These are phyloP conservation scores for Papiliotrema nemorosa DNA, from an alignment of 1,284 basidiomycete species.

Conservation along the genomic window DNA sequence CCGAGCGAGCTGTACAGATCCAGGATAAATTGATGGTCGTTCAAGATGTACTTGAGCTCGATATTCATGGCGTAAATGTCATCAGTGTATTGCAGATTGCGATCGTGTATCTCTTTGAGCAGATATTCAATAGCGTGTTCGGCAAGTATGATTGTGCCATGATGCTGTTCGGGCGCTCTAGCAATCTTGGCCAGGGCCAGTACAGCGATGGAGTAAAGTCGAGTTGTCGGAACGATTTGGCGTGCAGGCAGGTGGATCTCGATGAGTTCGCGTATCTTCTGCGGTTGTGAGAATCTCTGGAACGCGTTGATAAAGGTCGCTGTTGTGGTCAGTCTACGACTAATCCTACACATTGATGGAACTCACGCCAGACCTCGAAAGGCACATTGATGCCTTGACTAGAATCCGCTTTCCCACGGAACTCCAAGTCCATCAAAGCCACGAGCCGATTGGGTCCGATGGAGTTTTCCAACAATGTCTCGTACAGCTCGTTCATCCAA, in stretches of 20 bases:
- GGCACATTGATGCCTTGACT: neutral
- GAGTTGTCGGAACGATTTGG: neutral
- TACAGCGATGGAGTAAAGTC: neutral
- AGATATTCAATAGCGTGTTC: neutral
- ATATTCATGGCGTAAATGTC: neutral
- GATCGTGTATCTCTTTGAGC: neutral
- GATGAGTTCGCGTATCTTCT: neutral
- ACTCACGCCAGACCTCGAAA: neutral
- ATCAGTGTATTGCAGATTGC: neutral
- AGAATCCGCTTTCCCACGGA: too few relatives aligned
- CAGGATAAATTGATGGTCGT: neutral
- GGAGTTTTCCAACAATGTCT: neutral
- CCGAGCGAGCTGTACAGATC: neutral
- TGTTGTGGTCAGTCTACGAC: neutral
- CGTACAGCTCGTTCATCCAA: neutral
- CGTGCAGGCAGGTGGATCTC: neutral
- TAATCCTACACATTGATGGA: neutral
- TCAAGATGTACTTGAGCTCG: neutral
- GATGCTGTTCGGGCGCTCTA: neutral
- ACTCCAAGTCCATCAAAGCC: neutral
- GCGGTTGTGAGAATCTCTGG: neutral
- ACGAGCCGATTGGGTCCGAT: neutral
- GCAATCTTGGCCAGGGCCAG: neutral
- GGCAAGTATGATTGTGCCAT: neutral
- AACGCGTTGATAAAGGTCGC: neutral